phyloP scores from a whole-genome alignment of 805 yeast species.

The Yamadazyma insecticola region DNA sequence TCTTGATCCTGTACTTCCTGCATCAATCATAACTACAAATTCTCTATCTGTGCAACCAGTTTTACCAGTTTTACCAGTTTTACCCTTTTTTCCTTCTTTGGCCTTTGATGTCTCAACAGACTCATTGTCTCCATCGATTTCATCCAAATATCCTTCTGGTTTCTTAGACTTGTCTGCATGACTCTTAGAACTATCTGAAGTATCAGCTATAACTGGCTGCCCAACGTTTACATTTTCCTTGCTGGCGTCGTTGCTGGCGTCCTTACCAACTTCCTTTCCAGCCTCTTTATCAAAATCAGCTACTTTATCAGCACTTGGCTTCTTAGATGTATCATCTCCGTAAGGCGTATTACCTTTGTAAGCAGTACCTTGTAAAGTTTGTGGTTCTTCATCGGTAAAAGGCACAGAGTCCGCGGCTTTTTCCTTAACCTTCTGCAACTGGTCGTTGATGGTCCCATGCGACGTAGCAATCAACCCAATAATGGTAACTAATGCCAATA shows the following conservation, averaged over 20 bases:
- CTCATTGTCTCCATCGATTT: conserved; percentile 1
- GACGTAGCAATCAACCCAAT: conserved; percentile 47
- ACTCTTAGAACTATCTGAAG: conserved; percentile 14
- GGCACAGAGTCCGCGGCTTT: conserved; percentile 19
- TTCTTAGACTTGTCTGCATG: conserved; percentile 10
- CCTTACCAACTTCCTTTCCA: conserved; percentile 1
- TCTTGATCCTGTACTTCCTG: conserved; percentile 97
- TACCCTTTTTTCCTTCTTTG: conserved; percentile 1
- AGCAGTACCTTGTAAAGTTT: conserved; percentile 30
- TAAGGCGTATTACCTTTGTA: conserved; percentile 19
- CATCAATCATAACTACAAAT: conserved; percentile 92
- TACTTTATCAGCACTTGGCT: background rate
- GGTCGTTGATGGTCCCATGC: conserved; percentile 28
- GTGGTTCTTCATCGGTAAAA: conserved; percentile 17
- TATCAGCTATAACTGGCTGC: conserved; percentile 22
- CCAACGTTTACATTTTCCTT: no score
- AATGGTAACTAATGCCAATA: conserved; percentile 47
- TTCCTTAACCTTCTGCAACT: conserved; percentile 27
- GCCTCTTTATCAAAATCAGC: conserved; percentile 9
- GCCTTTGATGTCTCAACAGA: background rate
- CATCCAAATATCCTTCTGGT: conserved; percentile 5
- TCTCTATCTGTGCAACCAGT: conserved; percentile 39
- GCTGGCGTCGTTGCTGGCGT: conserved; percentile 8
- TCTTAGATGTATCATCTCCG: conserved; percentile 1
- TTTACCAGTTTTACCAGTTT: conserved; percentile 1